Conservation (phyloP, 1,284 basidiomycete species). For the Marasmius fiardii region DNA sequence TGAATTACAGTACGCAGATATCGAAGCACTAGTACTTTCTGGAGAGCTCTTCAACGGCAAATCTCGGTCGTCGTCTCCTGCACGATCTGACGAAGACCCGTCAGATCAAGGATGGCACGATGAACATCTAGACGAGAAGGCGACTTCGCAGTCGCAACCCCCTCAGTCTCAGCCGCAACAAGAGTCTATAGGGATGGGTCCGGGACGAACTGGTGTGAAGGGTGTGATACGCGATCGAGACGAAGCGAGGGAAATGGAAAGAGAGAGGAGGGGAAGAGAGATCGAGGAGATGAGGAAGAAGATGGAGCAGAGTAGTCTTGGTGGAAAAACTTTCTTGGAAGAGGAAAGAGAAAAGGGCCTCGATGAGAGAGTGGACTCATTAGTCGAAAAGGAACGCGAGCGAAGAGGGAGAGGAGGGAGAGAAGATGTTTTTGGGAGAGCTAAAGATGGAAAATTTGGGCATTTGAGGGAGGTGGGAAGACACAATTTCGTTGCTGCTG, state of each 20-base stretch:
- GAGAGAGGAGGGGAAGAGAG: constrained; percentile 30
- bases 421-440: constrained; percentile 42
- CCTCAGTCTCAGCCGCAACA: constrained; percentile 20
- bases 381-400: constrained; percentile 38
- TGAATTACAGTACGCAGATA: constrained; percentile 39
- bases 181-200: constrained; percentile 74
- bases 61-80: constrained; percentile 53
- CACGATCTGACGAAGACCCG: constrained; percentile 37
- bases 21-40: constrained; percentile 76
- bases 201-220: constrained; percentile 80
- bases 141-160: constrained; percentile 26
- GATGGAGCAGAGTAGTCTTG: constrained; percentile 18
- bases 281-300: constrained; percentile 14
- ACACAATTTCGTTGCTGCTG: constrained; percentile 69
- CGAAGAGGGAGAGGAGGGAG: constrained; percentile 24
- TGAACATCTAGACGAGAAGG: constrained; percentile 38
- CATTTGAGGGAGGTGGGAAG: constrained; percentile 80
- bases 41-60: constrained; percentile 69
- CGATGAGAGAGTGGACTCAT: constrained; percentile 43
- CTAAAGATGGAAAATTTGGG: constrained; percentile 62
- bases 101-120: constrained; percentile 48
- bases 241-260: constrained; percentile 57
- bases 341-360: constrained; percentile 54
- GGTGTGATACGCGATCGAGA: constrained; percentile 77
- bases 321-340: constrained; percentile 19